Conservation (phyloP, 371 early-diverging fungal species). For the Mortierella sp. region DNA sequence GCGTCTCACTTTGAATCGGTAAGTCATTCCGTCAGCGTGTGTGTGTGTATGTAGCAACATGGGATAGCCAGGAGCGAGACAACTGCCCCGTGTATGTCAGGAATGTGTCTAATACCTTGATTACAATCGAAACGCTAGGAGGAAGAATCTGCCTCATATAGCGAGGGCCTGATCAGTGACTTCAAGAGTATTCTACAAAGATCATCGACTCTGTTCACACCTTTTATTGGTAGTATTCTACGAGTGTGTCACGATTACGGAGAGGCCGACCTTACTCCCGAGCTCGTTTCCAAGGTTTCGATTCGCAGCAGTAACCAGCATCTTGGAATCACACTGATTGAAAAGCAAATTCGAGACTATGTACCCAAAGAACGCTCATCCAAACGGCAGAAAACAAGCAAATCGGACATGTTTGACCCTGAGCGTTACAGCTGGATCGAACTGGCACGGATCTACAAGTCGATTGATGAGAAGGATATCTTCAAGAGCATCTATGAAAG, state of each 20-base stretch:
- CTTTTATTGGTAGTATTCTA: conserved; percentile 64
- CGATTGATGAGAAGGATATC: conserved; percentile 69
- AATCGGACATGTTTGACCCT: conserved; percentile 13
- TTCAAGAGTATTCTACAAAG: conserved; percentile 46
- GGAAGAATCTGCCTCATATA: conserved; percentile 46
- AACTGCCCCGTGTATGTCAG: too few relatives aligned
- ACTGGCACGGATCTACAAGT: conserved; percentile 69
- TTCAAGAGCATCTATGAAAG: conserved; percentile 68
- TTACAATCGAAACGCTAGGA: conserved; percentile 42
- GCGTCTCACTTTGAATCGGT: conserved; percentile 46
- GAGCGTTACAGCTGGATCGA: conserved; percentile 62
- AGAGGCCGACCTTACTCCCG: conserved; percentile 45
- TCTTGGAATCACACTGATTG: conserved; percentile 66
- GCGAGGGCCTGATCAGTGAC: conserved; percentile 44
- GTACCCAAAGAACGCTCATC: conserved; percentile 42
- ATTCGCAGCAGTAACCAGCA: conserved; percentile 66
- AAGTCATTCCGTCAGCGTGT: conserved; percentile 3
- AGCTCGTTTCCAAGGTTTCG: conserved; percentile 54
- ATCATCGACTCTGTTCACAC: conserved; percentile 57
- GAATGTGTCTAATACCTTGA: not conserved
- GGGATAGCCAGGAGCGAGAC: too few relatives aligned
- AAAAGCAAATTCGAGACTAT: conserved; percentile 53
- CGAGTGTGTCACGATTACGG: conserved; percentile 64
- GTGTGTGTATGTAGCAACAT: too few relatives aligned
- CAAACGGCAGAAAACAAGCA: conserved; percentile 38